Evolutionary conservation across 371 early-diverging fungal genomes (phyloP).

Genomic region (Mucor ambiguus): DNA sequence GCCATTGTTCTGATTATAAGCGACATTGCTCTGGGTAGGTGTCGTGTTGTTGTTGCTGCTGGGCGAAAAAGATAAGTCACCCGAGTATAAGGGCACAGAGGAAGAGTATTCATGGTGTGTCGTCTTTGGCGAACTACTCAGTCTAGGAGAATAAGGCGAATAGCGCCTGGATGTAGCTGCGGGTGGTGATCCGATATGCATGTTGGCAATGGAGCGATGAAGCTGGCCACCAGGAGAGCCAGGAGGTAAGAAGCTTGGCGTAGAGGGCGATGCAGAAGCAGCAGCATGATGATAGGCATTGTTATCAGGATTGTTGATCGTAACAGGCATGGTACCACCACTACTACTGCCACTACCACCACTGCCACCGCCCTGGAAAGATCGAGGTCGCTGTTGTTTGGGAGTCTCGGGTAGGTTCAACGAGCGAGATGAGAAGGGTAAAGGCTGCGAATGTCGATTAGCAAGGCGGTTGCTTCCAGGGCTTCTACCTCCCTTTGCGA

Average conservation of each 20-base stretch:
- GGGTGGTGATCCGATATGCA: slow-evolving; percentile 40
- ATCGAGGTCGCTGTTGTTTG: slow-evolving; percentile 12
- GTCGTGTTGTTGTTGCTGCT: not conserved
- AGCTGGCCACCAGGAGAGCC: slow-evolving; percentile 36
- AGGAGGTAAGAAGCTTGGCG: slow-evolving; percentile 5
- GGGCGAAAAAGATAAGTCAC: slow-evolving; percentile 4
- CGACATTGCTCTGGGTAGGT: not conserved
- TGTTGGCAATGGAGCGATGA: slow-evolving; percentile 31
- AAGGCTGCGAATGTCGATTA: slow-evolving; percentile 28
- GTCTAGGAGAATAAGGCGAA: slow-evolving; percentile 39
- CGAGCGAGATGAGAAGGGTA: slow-evolving; percentile 17
- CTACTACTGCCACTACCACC: slow-evolving; percentile 4
- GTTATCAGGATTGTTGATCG: not conserved
- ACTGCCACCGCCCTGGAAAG: slow-evolving; percentile 15
- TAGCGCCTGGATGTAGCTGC: slow-evolving; percentile 22
- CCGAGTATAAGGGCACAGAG: slow-evolving; percentile 11
- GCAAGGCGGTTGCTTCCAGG: slow-evolving; percentile 3
- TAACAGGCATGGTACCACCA: slow-evolving; percentile 3
- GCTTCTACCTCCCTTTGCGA: slow-evolving; percentile 17
- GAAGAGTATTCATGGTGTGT: slow-evolving; percentile 12
- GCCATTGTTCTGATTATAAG: not conserved
- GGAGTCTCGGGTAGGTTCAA: not conserved
- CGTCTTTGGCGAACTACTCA: slow-evolving; percentile 27
- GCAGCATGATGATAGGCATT: slow-evolving; percentile 5
- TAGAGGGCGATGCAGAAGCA: slow-evolving; percentile 26